phyloP scores from a whole-genome alignment of 2,329 filamentous ascomycete species.

The Teratosphaeria nubilosa region DNA sequence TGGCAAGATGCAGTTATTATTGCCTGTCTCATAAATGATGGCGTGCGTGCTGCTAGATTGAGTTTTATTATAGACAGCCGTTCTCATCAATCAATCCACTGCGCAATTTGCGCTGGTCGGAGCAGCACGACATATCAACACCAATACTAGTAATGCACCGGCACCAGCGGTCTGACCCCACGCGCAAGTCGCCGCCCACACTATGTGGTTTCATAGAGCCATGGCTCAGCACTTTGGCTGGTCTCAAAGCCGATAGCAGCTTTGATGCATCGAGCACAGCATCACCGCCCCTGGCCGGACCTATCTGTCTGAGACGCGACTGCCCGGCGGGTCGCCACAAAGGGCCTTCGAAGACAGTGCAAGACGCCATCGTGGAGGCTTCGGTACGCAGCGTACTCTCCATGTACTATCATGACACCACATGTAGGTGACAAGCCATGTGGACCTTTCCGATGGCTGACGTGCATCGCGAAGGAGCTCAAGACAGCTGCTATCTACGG shows the following conservation, averaged over 20 bases:
- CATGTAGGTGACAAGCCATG: neutral
- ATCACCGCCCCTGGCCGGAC: neutral
- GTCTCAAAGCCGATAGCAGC: neutral
- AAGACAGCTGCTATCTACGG: neutral
- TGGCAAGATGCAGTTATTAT: too few relatives aligned
- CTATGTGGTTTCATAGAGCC: neutral
- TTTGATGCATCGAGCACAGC: neutral
- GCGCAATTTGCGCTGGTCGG: too few relatives aligned
- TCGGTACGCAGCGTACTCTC: too few relatives aligned
- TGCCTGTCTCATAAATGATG: too few relatives aligned
- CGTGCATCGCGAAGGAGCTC: neutral
- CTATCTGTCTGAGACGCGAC: neutral
- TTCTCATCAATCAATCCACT: too few relatives aligned
- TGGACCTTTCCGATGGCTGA: neutral
- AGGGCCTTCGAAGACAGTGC: neutral
- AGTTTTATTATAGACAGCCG: too few relatives aligned
- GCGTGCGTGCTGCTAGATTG: too few relatives aligned
- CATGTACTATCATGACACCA: neutral
- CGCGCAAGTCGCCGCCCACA: neutral
- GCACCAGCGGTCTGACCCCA: too few relatives aligned
- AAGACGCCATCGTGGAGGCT: neutral
- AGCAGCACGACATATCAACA: too few relatives aligned
- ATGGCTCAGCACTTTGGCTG: neutral
- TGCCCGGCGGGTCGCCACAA: neutral
- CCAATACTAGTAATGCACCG: too few relatives aligned